These are phyloP conservation scores for Aspergillus fijiensis DNA, from an alignment of 2,329 filamentous ascomycete species.

Conservation along the genomic window DNA sequence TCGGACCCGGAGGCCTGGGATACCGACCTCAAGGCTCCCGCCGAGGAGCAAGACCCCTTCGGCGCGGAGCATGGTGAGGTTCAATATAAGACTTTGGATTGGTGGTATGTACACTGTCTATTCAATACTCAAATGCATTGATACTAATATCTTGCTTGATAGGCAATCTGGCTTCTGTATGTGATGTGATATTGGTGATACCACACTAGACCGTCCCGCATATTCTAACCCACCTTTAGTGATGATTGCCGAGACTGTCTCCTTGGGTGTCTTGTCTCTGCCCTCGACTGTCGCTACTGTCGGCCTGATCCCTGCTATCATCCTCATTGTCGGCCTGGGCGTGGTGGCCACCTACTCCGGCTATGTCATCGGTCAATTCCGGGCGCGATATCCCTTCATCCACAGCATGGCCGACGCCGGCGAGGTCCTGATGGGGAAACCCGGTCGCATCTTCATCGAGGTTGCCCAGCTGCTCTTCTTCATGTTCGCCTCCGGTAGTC, in stretches of 20 bases:
- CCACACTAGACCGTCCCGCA: neutral
- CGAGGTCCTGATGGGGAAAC: constrained; percentile 58
- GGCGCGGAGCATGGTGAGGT: constrained; percentile 39
- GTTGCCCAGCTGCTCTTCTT: constrained; percentile 63
- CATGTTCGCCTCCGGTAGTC: constrained; percentile 67
- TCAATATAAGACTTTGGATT: constrained; percentile 51
- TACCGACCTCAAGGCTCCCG: constrained; percentile 12
- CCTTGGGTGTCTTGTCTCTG: constrained; percentile 55
- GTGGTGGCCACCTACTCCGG: constrained; percentile 59
- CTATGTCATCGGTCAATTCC: constrained; percentile 60
- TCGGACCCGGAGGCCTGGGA: constrained; percentile 9
- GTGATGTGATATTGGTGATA: constrained; percentile 11
- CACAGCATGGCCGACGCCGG: constrained; percentile 68
- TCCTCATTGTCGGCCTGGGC: constrained; percentile 56
- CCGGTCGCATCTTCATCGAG: constrained; percentile 63
- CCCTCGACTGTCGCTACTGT: constrained; percentile 52
- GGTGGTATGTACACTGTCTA: constrained; percentile 24
- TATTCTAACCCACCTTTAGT: constrained; percentile 27
- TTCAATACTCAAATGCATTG: constrained; percentile 30
- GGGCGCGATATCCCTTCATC: constrained; percentile 56
- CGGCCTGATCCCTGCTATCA: constrained; percentile 54
- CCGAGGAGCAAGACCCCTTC: constrained; percentile 28
- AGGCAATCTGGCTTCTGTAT: constrained; percentile 41
- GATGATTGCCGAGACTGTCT: constrained; percentile 58
- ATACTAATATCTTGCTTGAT: constrained; percentile 13